These are phyloP conservation scores for Phlebiopsis flavidoalba DNA, from an alignment of 768 basidiomycete species.

Conservation along the genomic window DNA sequence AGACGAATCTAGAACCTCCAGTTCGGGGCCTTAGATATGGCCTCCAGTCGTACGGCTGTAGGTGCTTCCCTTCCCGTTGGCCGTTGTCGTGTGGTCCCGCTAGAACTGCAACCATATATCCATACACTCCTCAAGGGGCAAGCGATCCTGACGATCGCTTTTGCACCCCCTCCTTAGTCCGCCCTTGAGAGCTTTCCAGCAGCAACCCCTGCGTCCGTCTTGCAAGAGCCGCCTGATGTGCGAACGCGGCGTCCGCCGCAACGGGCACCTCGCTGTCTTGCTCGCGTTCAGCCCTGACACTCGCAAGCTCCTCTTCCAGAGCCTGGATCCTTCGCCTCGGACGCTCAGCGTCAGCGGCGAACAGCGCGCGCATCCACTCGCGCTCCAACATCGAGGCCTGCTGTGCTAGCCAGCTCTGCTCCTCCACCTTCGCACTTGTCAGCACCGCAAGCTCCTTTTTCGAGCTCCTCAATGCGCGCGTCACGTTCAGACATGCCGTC, in stretches of 20 bases:
- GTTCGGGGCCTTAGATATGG: no score
- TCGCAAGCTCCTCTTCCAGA: conserved; percentile 20
- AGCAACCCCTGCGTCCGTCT: no score
- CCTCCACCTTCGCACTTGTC: not conserved
- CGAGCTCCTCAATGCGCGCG: not conserved
- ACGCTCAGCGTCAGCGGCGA: conserved; percentile 6
- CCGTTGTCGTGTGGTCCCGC: no score
- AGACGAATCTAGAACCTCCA: no score
- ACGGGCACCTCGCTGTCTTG: conserved; percentile 55
- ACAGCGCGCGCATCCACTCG: not conserved
- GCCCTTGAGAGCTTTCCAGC: not conserved
- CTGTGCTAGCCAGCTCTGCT: not conserved
- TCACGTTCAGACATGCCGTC: conserved; percentile 1
- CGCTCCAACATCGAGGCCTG: not conserved
- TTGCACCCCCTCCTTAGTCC: not conserved
- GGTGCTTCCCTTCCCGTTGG: no score
- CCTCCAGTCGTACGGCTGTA: no score
- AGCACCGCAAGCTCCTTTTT: not conserved
- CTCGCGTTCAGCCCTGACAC: conserved; percentile 43
- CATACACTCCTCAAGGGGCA: no score
- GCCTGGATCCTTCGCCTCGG: conserved; percentile 19
- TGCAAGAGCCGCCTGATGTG: not conserved
- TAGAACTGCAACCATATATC: no score
- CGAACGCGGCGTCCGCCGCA: conserved; percentile 26
- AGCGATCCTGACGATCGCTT: no score